Evolutionary conservation across 148 eudicot genomes (phyloP).

Genomic region (Vaccinium vitisidaea): DNA sequence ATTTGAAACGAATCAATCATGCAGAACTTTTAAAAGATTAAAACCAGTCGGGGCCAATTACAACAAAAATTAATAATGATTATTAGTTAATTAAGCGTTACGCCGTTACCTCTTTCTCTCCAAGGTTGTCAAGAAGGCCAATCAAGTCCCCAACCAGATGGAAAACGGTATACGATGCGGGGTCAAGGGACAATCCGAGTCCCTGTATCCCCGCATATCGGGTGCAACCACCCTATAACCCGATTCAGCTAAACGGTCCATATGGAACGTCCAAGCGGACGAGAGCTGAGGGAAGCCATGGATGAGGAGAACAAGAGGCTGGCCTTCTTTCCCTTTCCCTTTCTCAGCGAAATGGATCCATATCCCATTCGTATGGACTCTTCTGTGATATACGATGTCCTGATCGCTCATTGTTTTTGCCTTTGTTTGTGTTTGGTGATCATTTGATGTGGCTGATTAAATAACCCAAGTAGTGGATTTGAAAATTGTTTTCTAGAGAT

Average conservation of each 20-base stretch:
- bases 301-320: slow-evolving; percentile 10
- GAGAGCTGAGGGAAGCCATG: slow-evolving; percentile 16
- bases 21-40: too few relatives aligned
- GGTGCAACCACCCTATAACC: slow-evolving; percentile 10
- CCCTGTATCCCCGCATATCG: slow-evolving; percentile 14
- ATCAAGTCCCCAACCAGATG: slow-evolving; percentile 15
- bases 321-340: slow-evolving; percentile 1
- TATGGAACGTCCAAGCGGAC: slow-evolving; percentile 5
- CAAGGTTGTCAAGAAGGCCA: slow-evolving; percentile 13
- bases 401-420: background rate
- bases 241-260: background rate
- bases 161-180: background rate
- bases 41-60: too few relatives aligned
- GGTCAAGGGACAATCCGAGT: slow-evolving; percentile 4
- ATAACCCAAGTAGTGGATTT: background rate
- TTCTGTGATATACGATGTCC: background rate
- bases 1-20: too few relatives aligned
- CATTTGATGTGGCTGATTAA: too few relatives aligned
- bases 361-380: slow-evolving; percentile 8
- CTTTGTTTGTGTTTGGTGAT: too few relatives aligned
- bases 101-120: too few relatives aligned
- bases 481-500: background rate
- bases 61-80: too few relatives aligned
- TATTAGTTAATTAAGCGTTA: too few relatives aligned
- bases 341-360: slow-evolving; percentile 7